These are phyloP conservation scores for Backusella morwellensis DNA, from an alignment of 192 early-diverging fungal species.

Conservation along the genomic window DNA sequence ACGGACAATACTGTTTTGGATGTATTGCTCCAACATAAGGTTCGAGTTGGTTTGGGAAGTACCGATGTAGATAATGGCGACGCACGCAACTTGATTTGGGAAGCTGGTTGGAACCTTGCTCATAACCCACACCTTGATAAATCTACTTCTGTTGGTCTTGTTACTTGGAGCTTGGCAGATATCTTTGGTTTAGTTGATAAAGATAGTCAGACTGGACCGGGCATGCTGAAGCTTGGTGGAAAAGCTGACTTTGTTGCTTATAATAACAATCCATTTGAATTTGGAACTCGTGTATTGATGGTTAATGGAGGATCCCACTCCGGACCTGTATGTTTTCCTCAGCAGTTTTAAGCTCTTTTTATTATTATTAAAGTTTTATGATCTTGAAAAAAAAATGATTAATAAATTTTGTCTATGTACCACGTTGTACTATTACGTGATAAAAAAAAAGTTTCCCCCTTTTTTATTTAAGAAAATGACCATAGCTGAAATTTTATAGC, in stretches of 20 bases:
- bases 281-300: constrained; percentile 58
- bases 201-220: constrained; percentile 15
- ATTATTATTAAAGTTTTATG: neutral
- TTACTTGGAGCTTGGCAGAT: constrained; percentile 75
- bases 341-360: neutral
- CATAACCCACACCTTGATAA: constrained; percentile 37
- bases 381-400: neutral
- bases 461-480: neutral
- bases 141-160: constrained; percentile 65
- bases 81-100: constrained; percentile 72
- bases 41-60: constrained; percentile 56
- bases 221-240: constrained; percentile 10
- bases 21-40: constrained; percentile 51
- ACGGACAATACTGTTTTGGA: constrained; percentile 50
- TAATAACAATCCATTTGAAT: constrained; percentile 63
- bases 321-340: constrained; percentile 22
- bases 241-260: constrained; percentile 62
- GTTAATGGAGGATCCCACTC: constrained; percentile 55
- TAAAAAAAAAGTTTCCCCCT: neutral
- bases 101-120: constrained; percentile 55
- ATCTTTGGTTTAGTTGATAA: constrained; percentile 52
- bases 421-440: neutral
- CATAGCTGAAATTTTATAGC: neutral
- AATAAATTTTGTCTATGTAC: neutral
- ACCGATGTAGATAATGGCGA: constrained; percentile 50